Base-by-base conservation (phyloP, 2,329 filamentous ascomycete species). In the Fusarium hainanense region DNA sequence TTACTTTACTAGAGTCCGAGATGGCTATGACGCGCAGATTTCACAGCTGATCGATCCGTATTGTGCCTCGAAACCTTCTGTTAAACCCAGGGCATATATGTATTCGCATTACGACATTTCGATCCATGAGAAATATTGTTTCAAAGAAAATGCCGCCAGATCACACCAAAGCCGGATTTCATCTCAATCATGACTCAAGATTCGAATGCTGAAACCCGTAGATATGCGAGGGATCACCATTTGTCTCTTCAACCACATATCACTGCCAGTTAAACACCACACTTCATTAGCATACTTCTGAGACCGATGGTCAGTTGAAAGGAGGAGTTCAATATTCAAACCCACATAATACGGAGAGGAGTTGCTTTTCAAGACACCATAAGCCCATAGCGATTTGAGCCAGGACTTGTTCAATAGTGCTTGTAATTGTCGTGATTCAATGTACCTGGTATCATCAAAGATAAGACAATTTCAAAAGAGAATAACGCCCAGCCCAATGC, bases 381-480 rank as follows among this genome's bases (percentile, higher is more conserved):
- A 21, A 59, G 48, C 57, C 58, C 13, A 21, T 61, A 44, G 46
- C 51, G 55, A 63, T 40, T 32, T 58, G 32, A 52, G 48, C 58
- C 68, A 54, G 40, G 46, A 64, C 48, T 37, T 63, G n/a, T 61
- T 40, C 50, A 54, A 43, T 46, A 58, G 62, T 62, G 58, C 57
- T 63, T 67, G 62, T 48, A 54, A 54, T 66, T 70, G 68, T 69
- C 70, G 66, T 65, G 59, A 69, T 58, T 58, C 62, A 58, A 52
- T 57, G 37, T 30, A 43, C 58, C 62, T 72, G 72, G 72, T 73
- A 74, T 73, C 72, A 63, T 68, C 25, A 69, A 58, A 27, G 47
- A 51, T 20, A 56, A 66, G 47, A 66, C 54, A 66, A 18, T 54
- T 49, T 32, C 34, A 40, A 50, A 58, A 51, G 14, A 12, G 27